Conservation (phyloP, 2,329 filamentous ascomycete genomes). For the Escovopsis weberi region DNA sequence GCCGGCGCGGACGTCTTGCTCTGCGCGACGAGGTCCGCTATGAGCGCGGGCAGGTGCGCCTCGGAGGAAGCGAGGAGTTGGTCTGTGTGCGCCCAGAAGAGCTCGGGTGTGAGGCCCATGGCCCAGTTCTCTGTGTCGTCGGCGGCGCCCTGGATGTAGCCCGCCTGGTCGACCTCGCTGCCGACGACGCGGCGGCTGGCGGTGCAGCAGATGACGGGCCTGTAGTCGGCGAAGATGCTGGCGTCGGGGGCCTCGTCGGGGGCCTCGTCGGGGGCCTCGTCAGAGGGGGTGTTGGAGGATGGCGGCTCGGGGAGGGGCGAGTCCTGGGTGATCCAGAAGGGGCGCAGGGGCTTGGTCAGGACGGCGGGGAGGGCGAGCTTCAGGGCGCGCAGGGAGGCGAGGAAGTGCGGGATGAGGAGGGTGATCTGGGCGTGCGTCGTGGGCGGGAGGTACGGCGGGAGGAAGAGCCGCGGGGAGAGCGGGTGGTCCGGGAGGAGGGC, state of each 20-base stretch:
- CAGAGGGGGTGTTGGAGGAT: neutral
- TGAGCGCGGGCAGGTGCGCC: slow-evolving; percentile 41
- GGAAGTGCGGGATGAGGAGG: slow-evolving; percentile 40
- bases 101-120: slow-evolving; percentile 54
- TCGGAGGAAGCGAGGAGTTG: slow-evolving; percentile 50
- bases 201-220: slow-evolving; percentile 72
- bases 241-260: neutral
- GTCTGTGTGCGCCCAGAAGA: slow-evolving; percentile 65
- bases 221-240: slow-evolving; percentile 40
- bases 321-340: slow-evolving; percentile 67
- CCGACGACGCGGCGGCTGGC: slow-evolving; percentile 59
- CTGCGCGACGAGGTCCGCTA: slow-evolving; percentile 28
- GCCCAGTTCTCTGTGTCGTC: slow-evolving; percentile 96
- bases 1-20: slow-evolving; percentile 1
- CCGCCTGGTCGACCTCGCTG: slow-evolving; percentile 46
- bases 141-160: slow-evolving; percentile 84
- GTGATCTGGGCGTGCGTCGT: slow-evolving; percentile 66
- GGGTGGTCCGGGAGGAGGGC: slow-evolving; percentile 52
- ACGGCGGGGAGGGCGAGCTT: slow-evolving; percentile 39
- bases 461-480: slow-evolving; percentile 41
- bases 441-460: slow-evolving; percentile 58
- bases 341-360: slow-evolving; percentile 57
- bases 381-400: slow-evolving; percentile 37
- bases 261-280: neutral
- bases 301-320: slow-evolving; percentile 29